Conservation (phyloP, 768 basidiomycete genomes). For the Lentinus tigrinus region DNA sequence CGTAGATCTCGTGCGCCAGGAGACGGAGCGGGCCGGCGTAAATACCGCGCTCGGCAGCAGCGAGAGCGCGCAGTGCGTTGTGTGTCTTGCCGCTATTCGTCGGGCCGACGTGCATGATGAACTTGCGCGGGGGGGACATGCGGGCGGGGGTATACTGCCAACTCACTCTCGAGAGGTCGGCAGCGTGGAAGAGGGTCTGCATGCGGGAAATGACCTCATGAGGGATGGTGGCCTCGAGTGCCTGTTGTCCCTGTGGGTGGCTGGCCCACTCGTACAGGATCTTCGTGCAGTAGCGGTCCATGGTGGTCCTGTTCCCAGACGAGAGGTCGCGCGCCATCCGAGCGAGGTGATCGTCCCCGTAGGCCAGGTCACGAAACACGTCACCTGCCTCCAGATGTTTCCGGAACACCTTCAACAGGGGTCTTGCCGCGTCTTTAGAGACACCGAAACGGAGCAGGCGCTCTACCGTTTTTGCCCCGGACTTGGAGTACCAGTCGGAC, state of each 20-base stretch:
- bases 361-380: conserved; percentile 20
- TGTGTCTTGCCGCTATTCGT: conserved; percentile 98
- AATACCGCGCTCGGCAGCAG: conserved; percentile 66
- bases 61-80: conserved; percentile 85
- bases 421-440: conserved; percentile 34
- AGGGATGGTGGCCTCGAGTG: conserved; percentile 29
- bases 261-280: conserved; percentile 60
- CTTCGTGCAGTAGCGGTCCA: conserved; percentile 51
- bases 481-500: conserved; percentile 36
- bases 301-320: conserved; percentile 11
- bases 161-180: conserved; percentile 45
- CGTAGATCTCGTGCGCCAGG: conserved; percentile 93
- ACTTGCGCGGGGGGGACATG: conserved; percentile 54
- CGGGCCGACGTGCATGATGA: conserved; percentile 96
- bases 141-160: conserved; percentile 57
- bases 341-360: conserved; percentile 38
- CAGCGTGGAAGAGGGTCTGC: conserved; percentile 33
- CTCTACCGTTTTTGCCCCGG: conserved; percentile 19
- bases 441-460: conserved; percentile 54
- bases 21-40: conserved; percentile 93
- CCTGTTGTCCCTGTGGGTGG: conserved; percentile 26
- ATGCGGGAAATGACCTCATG: conserved; percentile 38
- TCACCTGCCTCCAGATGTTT: conserved; percentile 31
- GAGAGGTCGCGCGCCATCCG: conserved; percentile 42
- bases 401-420: conserved; percentile 44